Percentiles rank a stretch among this genome's conserved stretches.
Conservation (phyloP, 2,329 filamentous ascomycete species). For the Colletotrichum neosansevieriae region DNA sequence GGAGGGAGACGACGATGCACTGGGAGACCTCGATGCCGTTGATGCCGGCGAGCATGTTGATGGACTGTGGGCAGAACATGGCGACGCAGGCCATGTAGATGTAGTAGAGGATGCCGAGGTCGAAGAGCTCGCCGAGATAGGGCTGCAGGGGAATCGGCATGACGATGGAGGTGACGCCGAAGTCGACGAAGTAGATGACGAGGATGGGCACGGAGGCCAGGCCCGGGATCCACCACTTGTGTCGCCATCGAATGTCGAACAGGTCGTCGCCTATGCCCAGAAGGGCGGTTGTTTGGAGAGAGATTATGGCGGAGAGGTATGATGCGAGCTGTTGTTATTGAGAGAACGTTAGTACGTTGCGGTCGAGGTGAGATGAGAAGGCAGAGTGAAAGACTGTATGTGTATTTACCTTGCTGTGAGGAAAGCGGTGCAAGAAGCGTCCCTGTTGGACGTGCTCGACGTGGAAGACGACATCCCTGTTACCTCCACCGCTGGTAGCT, state of each 20-base stretch:
- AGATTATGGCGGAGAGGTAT: conserved; percentile 93
- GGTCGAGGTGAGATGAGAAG: background rate
- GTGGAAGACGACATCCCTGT: conserved; percentile 85
- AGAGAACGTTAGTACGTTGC: background rate
- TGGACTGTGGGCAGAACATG: conserved; percentile 98
- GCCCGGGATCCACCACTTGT: conserved; percentile 98
- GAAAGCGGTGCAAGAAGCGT: conserved; percentile 89
- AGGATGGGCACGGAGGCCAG: conserved; percentile 94
- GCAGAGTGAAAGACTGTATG: background rate
- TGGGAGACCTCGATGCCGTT: conserved; percentile 98
- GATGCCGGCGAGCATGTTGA: conserved; percentile 99
- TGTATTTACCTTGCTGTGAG: conserved; percentile 83
- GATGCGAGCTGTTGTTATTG: conserved; percentile 78
- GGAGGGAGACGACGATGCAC: conserved; percentile 87
- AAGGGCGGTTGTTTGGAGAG: conserved; percentile 89
- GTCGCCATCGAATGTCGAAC: conserved; percentile 98
- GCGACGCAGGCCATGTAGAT: conserved; percentile 95
- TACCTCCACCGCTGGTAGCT: conserved; percentile 92
- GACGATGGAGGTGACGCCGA: conserved; percentile 95
- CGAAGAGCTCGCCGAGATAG: conserved; percentile 86
- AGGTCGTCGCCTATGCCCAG: conserved; percentile 95
- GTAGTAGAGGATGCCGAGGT: conserved; percentile 89
- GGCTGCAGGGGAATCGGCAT: conserved; percentile 87
- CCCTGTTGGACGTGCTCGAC: conserved; percentile 82
- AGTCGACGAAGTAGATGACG: conserved; percentile 98